A percentile compares a stretch with the other conserved stretches of the same genome.
phyloP scores from a whole-genome alignment of 1,284 basidiomycete species.

The Sparassis latifolia region DNA sequence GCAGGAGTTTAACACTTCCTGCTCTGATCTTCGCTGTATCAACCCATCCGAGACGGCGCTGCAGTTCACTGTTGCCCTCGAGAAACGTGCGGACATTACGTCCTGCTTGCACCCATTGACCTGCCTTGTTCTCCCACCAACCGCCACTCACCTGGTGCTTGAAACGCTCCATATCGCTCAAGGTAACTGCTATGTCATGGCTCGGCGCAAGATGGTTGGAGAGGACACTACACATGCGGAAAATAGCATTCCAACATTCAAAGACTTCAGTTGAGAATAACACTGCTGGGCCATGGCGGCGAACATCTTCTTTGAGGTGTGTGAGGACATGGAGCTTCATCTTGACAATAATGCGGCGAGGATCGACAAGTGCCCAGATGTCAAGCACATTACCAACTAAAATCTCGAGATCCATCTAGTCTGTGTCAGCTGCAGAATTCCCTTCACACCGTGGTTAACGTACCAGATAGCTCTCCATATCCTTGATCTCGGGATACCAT shows the following conservation, averaged over 20 bases:
- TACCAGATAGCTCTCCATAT: conserved; percentile 28
- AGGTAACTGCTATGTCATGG: conserved; percentile 30
- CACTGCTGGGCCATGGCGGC: conserved; percentile 14
- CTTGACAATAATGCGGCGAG: conserved; percentile 16
- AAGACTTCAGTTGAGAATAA: conserved; percentile 32
- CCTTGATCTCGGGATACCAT: conserved; percentile 29
- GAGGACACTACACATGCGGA: conserved; percentile 32
- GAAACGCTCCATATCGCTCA: conserved; percentile 28
- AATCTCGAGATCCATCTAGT: conserved; percentile 9
- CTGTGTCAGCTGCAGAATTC: background rate
- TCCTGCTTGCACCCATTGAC: conserved; percentile 9
- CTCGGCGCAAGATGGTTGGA: conserved; percentile 38
- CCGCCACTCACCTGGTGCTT: conserved; percentile 16
- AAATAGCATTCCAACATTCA: conserved; percentile 40
- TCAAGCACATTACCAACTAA: conserved; percentile 17
- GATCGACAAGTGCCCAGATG: conserved; percentile 14
- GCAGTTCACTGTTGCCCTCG: background rate
- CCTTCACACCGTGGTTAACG: too few species aligned
- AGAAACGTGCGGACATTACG: conserved; percentile 3
- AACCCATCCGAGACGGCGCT: conserved; percentile 1
- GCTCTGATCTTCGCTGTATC: background rate
- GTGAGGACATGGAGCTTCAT: conserved; percentile 21
- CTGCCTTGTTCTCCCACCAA: conserved; percentile 11
- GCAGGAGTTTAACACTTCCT: too few species aligned
- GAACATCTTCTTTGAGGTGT: conserved; percentile 17